A percentile compares a stretch with the other conserved stretches of the same genome.
These are phyloP conservation scores for Elaphomyces granulatus DNA, from an alignment of 495 filamentous ascomycete genomes.

Conservation along the genomic window DNA sequence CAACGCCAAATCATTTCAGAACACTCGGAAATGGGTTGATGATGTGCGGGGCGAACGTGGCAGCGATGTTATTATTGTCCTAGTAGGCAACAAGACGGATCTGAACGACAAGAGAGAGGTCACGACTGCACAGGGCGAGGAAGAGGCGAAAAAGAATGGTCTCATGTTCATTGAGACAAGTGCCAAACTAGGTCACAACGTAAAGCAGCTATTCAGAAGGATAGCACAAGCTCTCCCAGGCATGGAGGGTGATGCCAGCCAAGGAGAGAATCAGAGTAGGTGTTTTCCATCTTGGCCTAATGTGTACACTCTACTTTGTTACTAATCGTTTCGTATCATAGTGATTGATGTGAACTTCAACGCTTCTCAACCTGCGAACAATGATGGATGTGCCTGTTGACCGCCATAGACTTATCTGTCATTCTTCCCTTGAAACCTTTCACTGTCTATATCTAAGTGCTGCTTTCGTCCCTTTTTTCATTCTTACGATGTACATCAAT, in stretches of 20 bases:
- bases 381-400: conserved; percentile 65
- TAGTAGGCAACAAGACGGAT: conserved; percentile 99
- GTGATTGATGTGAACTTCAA: conserved; percentile 96
- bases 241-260: conserved; percentile 76
- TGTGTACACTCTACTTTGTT: no score
- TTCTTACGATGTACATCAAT: conserved; percentile 33
- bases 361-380: conserved; percentile 48
- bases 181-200: conserved; percentile 95
- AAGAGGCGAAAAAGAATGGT: conserved; percentile 95
- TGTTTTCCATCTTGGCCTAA: no score
- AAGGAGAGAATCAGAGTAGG: conserved; percentile 50
- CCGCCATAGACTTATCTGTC: neutral
- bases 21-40: conserved; percentile 98
- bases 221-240: conserved; percentile 96
- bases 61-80: conserved; percentile 95
- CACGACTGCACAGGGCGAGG: conserved; percentile 85
- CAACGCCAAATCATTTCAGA: conserved; percentile 91
- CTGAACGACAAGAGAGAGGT: conserved; percentile 95
- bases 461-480: conserved; percentile 8
- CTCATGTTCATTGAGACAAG: conserved; percentile 98
- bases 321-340: conserved; percentile 19
- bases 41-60: conserved; percentile 93
- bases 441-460: conserved; percentile 19
- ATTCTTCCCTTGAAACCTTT: no score
- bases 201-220: conserved; percentile 88